phyloP scores from a whole-genome alignment of 345 rosid species.

The Brassica nigra region DNA sequence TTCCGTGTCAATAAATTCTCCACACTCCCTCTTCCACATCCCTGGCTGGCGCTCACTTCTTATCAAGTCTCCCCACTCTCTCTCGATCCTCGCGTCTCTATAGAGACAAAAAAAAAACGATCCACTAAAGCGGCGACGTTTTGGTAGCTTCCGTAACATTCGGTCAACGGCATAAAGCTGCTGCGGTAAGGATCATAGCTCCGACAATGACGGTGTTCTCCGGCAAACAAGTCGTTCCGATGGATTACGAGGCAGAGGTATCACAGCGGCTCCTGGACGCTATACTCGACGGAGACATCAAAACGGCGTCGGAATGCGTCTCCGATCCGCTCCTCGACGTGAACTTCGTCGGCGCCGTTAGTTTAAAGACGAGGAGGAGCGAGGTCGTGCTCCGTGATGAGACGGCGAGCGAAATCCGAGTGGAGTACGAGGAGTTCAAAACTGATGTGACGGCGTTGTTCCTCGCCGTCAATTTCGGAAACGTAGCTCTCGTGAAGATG shows the following conservation, averaged over 20 bases:
- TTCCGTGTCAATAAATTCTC: conserved; percentile 43
- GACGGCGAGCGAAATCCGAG: conserved; percentile 58
- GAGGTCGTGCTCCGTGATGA: conserved; percentile 72
- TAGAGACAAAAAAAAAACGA: conserved; percentile 31
- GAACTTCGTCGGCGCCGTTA: conserved; percentile 82
- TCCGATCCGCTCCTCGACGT: conserved; percentile 78
- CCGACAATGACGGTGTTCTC: conserved; percentile 75
- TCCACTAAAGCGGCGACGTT: conserved; percentile 20
- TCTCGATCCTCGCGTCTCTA: conserved; percentile 49
- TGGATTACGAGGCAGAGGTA: conserved; percentile 80
- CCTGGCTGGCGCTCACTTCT: conserved; percentile 65
- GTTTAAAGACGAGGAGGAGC: conserved; percentile 64
- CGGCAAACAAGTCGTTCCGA: conserved; percentile 87
- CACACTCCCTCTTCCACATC: conserved; percentile 35
- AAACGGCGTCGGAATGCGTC: conserved; percentile 63
- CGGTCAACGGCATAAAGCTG: conserved; percentile 24
- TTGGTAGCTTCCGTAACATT: conserved; percentile 15
- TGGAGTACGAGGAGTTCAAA: conserved; percentile 80
- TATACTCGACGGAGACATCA: conserved; percentile 63
- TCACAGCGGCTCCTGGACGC: conserved; percentile 89
- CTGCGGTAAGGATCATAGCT: conserved; percentile 1
- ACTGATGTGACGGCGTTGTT: conserved; percentile 93
- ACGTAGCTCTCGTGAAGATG: conserved; percentile 70
- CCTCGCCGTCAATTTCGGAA: conserved; percentile 83
- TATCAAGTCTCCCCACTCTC: conserved; percentile 46